Evolutionary conservation across 371 early-diverging fungal genomes (phyloP), one percentile per base, ranked within the genome.

Genomic region (Zychaea mexicana): DNA sequence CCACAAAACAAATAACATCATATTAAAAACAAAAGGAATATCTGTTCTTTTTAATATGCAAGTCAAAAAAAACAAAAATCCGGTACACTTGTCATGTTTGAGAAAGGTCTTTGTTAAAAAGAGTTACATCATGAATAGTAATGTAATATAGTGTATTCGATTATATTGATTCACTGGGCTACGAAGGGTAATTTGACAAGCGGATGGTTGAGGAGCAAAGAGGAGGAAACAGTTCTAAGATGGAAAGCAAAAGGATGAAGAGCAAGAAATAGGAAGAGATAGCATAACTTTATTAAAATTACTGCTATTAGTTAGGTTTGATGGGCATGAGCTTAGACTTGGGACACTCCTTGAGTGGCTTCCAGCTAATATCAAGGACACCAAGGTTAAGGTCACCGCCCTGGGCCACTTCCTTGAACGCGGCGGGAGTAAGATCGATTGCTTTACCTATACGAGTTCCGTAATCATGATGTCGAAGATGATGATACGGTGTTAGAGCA

Each of bases 281-380:
- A 27, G 42, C 13, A 31, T 13, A 28, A 1, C 30, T 28, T 17
- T 19, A 47, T 47, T 47, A 47, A 19, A 47, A n/a, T n/a, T n/a
- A n/a, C n/a, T n/a, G n/a, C n/a, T n/a, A n/a, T 42, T 42, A 42
- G 7, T 42, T 42, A 15, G 42, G 42, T n/a, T 42, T 42, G 15
- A 42, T 21, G 31, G 69, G 69, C 26, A 57, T 61, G 13, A 65
- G 60, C 53, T 65, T 69, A 19, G 71, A 67, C 42, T 66, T 66
- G 57, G 67, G 67, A 55, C 81, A 81, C 42, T 53, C 45, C 31
- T 73, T 69, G 28, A 56, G 28, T 13, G 67, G 66, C 62, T 74
- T 78, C 77, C 78, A 82, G 63, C 71, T 72, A 57, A 82, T 77
- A 52, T 79, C 74, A 15, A 82, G 54, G 12, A 82, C 78, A 70